phyloP scores from a whole-genome alignment of 306 rosid species.

The Quercus berberidifolia region DNA sequence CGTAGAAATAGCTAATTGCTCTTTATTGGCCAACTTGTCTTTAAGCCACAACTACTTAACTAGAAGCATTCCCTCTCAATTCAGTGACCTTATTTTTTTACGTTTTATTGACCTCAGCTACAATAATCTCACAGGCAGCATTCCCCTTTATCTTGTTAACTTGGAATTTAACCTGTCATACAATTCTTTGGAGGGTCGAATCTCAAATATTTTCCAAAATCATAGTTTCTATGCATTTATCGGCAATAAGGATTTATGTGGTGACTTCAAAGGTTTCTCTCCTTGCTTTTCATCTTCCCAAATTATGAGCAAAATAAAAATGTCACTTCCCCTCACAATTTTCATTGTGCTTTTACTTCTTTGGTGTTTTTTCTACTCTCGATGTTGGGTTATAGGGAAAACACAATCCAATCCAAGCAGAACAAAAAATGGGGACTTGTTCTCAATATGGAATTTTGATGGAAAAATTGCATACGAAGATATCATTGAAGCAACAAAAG shows the following conservation, averaged over 20 bases:
- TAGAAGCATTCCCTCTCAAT: too few species aligned
- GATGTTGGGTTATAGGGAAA: neutral
- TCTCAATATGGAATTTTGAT: neutral
- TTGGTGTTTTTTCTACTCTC: neutral
- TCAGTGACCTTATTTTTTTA: too few species aligned
- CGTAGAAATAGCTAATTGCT: too few species aligned
- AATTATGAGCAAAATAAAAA: neutral
- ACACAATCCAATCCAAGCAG: neutral
- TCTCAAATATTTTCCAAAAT: too few species aligned
- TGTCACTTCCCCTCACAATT: neutral
- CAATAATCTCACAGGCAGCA: neutral
- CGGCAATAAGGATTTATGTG: neutral
- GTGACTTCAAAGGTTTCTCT: neutral
- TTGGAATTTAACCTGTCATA: too few species aligned
- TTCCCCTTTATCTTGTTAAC: neutral
- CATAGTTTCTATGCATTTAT: too few species aligned
- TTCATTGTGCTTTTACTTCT: neutral
- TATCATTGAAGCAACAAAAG: too few species aligned
- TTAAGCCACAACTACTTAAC: too few species aligned
- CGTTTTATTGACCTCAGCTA: neutral
- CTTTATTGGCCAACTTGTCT: too few species aligned
- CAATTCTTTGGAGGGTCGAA: too few species aligned
- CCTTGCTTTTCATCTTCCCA: neutral
- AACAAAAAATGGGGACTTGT: neutral
- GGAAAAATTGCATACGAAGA: too few species aligned